These are phyloP conservation scores for Fonsecaea multimorphosa DNA, from an alignment of 2,329 filamentous ascomycete genomes.

Conservation along the genomic window DNA sequence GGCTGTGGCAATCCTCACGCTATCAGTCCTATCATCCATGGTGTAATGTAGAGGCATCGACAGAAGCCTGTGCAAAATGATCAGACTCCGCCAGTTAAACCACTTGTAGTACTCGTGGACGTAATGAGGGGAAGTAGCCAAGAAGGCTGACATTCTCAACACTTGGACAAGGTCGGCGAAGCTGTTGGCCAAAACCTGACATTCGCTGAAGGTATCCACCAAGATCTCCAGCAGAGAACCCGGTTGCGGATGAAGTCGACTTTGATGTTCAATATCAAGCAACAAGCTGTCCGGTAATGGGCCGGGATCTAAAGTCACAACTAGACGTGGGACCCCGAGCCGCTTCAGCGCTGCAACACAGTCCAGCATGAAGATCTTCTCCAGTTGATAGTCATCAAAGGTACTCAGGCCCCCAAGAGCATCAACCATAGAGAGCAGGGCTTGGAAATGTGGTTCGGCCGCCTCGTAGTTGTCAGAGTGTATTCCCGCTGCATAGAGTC, in stretches of 20 bases:
- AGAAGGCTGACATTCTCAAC: conserved; percentile 24
- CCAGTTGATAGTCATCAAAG: conserved; percentile 34
- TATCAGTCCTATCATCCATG: conserved; percentile 19
- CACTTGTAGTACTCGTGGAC: conserved; percentile 28
- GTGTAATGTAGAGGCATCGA: conserved; percentile 26
- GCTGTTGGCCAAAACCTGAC: conserved; percentile 7
- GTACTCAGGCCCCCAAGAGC: conserved; percentile 31
- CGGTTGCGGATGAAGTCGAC: conserved; percentile 13
- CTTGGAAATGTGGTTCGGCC: conserved; percentile 36
- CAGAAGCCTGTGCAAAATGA: conserved; percentile 32
- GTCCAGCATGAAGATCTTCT: conserved; percentile 29
- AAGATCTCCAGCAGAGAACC: conserved; percentile 21
- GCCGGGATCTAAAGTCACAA: conserved; percentile 31
- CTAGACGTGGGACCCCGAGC: conserved; percentile 23
- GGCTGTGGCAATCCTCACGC: conserved; percentile 23
- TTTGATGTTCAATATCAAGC: conserved; percentile 9
- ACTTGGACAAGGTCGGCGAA: conserved; percentile 29
- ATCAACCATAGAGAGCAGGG: conserved; percentile 34
- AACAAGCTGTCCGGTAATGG: conserved; percentile 19
- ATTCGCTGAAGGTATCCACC: conserved; percentile 8
- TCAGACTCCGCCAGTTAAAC: conserved; percentile 27
- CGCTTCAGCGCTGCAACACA: conserved; percentile 24
- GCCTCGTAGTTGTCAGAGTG: conserved; percentile 23
- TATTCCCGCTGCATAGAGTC: conserved; percentile 27
- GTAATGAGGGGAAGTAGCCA: conserved; percentile 19